Conservation (phyloP, 352 stramenopile genomes). For the Pythium phragmiticola region DNA sequence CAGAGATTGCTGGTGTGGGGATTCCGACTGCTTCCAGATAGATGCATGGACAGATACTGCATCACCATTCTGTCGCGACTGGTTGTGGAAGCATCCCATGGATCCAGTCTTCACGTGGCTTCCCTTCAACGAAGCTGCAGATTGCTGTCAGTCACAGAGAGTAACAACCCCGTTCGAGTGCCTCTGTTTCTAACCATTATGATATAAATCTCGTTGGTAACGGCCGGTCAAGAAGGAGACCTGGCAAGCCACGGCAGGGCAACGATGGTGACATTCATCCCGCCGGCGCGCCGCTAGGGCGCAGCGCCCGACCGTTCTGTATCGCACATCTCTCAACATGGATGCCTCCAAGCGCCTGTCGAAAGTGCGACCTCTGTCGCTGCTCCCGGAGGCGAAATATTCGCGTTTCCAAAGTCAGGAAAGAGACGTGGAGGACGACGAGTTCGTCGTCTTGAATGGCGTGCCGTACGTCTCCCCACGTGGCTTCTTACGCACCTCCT, state of each 20-base stretch:
- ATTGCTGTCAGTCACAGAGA: too few species aligned
- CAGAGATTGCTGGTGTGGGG: too few species aligned
- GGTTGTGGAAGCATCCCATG: too few species aligned
- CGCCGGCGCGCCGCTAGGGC: background rate
- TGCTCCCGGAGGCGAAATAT: background rate
- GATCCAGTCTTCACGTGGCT: too few species aligned
- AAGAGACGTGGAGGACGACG: slow-evolving; percentile 8
- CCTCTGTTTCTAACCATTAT: background rate
- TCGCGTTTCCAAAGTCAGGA: background rate
- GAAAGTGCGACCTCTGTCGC: slow-evolving; percentile 3
- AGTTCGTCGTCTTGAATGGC: slow-evolving; percentile 12
- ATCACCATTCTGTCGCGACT: too few species aligned
- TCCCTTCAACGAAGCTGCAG: too few species aligned
- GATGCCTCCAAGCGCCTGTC: background rate
- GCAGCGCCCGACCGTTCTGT: background rate
- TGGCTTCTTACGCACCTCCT: background rate
- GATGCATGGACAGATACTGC: too few species aligned
- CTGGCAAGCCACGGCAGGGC: background rate
- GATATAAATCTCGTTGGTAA: background rate
- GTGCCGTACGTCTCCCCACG: slow-evolving; percentile 15
- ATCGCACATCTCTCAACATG: background rate
- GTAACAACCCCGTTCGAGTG: background rate
- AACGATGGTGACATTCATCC: background rate
- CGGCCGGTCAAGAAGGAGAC: background rate
- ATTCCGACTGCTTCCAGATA: too few species aligned